These are phyloP conservation scores for Phytophthora palmivora DNA, from an alignment of 352 stramenopile genomes.

Conservation along the genomic window DNA sequence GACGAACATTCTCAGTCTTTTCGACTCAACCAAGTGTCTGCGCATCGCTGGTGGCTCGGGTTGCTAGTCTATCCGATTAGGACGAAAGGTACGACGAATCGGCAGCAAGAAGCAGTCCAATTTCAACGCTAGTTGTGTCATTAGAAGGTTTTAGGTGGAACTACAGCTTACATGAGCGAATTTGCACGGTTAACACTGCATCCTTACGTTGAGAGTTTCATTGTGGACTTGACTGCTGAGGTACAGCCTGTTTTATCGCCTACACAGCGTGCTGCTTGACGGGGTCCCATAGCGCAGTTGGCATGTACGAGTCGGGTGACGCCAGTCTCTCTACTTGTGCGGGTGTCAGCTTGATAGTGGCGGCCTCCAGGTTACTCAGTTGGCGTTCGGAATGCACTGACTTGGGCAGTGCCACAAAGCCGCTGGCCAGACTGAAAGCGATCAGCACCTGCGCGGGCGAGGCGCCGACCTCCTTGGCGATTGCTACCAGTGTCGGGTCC, in stretches of 20 bases:
- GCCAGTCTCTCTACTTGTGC: conserved; percentile 9
- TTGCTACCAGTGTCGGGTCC: conserved; percentile 15
- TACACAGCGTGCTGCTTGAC: conserved; percentile 51
- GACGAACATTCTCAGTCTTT: conserved; percentile 71
- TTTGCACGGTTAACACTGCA: too few relatives aligned
- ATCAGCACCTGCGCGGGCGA: conserved; percentile 60
- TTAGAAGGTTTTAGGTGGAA: too few relatives aligned
- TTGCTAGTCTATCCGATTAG: not conserved
- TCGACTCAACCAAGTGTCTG: conserved; percentile 59
- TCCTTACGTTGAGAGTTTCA: too few relatives aligned
- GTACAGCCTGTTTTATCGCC: not conserved
- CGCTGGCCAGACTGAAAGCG: conserved; percentile 58
- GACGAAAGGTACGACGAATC: not conserved
- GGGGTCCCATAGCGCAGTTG: conserved; percentile 51
- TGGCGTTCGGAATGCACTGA: conserved; percentile 49
- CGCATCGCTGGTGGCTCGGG: conserved; percentile 46
- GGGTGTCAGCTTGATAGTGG: conserved; percentile 38
- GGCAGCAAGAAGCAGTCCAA: not conserved
- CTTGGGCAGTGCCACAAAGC: conserved; percentile 71
- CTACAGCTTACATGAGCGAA: too few relatives aligned
- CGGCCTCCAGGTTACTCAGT: conserved; percentile 53
- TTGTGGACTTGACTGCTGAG: too few relatives aligned
- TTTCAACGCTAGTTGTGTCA: too few relatives aligned
- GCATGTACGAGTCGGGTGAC: conserved; percentile 37
- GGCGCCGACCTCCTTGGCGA: conserved; percentile 40